Percentiles rank a stretch among this genome's conserved stretches.
Conservation (phyloP, 306 rosid species). For the Vigna reflexopilosa region DNA sequence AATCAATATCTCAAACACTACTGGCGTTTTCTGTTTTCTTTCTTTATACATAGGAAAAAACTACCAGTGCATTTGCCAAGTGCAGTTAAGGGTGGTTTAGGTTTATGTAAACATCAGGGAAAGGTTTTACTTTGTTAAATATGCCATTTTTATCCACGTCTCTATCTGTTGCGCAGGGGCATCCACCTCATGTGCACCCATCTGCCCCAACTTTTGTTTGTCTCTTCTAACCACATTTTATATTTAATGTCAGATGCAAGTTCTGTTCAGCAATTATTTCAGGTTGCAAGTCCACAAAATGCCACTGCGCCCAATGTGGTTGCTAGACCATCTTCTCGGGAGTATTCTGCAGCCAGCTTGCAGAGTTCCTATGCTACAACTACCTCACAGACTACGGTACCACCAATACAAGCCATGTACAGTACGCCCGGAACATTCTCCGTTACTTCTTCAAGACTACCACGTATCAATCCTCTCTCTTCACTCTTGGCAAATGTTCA, state of each 20-base stretch:
- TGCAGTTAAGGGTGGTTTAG: constrained; percentile 16
- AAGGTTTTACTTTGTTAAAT: constrained; percentile 2
- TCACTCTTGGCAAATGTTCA: constrained; percentile 54
- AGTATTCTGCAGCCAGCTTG: constrained; percentile 47
- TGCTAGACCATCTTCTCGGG: constrained; percentile 42
- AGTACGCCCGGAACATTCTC: constrained; percentile 47
- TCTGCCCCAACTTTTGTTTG: constrained; percentile 10
- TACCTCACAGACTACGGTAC: constrained; percentile 42
- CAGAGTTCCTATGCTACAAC: constrained; percentile 35
- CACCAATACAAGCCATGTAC: constrained; percentile 45
- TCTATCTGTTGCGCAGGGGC: background rate
- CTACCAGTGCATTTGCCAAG: background rate
- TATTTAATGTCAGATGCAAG: constrained; percentile 57
- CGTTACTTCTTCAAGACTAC: constrained; percentile 52
- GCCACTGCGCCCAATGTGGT: constrained; percentile 44
- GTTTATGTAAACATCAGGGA: background rate
- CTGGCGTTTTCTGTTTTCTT: constrained; percentile 2
- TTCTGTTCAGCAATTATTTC: constrained; percentile 55
- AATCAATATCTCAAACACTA: constrained; percentile 4
- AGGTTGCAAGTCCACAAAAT: constrained; percentile 51
- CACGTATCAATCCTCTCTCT: constrained; percentile 52
- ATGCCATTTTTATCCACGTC: background rate
- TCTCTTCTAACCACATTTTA: constrained; percentile 29
- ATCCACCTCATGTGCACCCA: constrained; percentile 8
- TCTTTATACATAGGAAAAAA: background rate